Conservation (phyloP, 1,139 yeast species). For the Arxiozyma bovina region DNA sequence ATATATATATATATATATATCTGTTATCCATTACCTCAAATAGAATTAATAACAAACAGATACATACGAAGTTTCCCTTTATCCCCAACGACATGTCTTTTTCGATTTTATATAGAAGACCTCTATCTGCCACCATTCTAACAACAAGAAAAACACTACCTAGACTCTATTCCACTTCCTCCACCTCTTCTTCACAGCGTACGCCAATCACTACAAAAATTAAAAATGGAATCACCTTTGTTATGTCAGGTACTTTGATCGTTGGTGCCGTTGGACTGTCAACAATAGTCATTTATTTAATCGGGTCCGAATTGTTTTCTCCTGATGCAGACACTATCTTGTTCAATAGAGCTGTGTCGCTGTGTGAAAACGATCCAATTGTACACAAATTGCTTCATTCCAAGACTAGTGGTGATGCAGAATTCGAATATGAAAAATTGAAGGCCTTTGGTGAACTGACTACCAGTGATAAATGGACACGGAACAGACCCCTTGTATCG, state of each 20-base stretch:
- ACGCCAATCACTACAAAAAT: conserved; percentile 15
- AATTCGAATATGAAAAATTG: conserved; percentile 42
- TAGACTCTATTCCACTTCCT: neutral
- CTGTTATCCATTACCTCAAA: neutral
- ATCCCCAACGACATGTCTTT: neutral
- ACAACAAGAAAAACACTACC: neutral
- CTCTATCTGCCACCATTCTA: neutral
- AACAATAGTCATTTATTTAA: conserved; percentile 63
- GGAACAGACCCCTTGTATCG: conserved; percentile 71
- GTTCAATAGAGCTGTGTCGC: conserved; percentile 73
- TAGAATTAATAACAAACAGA: too few species aligned
- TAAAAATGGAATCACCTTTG: conserved; percentile 51
- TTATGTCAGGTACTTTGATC: conserved; percentile 52
- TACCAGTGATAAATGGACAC: conserved; percentile 70
- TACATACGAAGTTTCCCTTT: neutral
- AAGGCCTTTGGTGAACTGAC: conserved; percentile 74
- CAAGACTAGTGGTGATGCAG: conserved; percentile 24
- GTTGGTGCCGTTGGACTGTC: conserved; percentile 61
- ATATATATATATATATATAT: too few species aligned
- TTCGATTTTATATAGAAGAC: neutral
- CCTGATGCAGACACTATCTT: conserved; percentile 90
- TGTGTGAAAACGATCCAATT: conserved; percentile 58
- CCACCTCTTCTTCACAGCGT: neutral
- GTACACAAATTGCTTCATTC: conserved; percentile 54
- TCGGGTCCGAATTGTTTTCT: conserved; percentile 67